Base-by-base conservation (phyloP, 768 basidiomycete genomes). In the Coprinopsis sp. region DNA sequence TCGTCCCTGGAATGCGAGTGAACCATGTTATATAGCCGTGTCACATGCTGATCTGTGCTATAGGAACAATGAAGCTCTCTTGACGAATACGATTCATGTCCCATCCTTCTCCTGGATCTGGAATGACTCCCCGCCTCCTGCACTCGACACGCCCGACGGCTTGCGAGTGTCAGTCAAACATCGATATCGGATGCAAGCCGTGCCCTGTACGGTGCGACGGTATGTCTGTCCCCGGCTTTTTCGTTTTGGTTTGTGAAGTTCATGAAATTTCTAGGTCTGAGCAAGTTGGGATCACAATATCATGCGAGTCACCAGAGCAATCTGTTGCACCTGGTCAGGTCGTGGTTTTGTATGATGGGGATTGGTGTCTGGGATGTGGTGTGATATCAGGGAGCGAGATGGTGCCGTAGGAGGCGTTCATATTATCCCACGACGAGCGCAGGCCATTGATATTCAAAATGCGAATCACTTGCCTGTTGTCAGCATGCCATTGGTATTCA, bases 351-450 rank as follows among this genome's bases (percentile, higher is more conserved):
- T 96, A 82, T 63, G 73, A 81, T 46, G 80, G 71, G 2, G 74
- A 81, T 36, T 85, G 84, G 82, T 93, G 91, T 63, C 69, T 95
- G 24, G 93, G 93, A 2, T 87, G 85, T 57, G 93, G 91, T 25
- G 64, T 74, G 5, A 92, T 96, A 47, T 34, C 27, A 6, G 13
- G 6, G 10, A 39, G 37, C 37, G 37, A 39, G 34, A 36, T 36
- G 34, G n/a, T n/a, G n/a, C n/a, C n/a, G n/a, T n/a, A n/a, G n/a
- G n/a, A n/a, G n/a, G n/a, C n/a, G n/a, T n/a, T n/a, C n/a, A n/a
- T n/a, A n/a, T n/a, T n/a, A n/a, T n/a, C n/a, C n/a, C n/a, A n/a
- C n/a, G n/a, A n/a, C n/a, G n/a, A n/a, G n/a, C n/a, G n/a, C n/a
- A n/a, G n/a, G n/a, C n/a, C n/a, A n/a, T n/a, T n/a, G n/a, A n/a